These are phyloP conservation scores for Bombardia bombarda DNA, from an alignment of 495 filamentous ascomycete species.

Conservation along the genomic window DNA sequence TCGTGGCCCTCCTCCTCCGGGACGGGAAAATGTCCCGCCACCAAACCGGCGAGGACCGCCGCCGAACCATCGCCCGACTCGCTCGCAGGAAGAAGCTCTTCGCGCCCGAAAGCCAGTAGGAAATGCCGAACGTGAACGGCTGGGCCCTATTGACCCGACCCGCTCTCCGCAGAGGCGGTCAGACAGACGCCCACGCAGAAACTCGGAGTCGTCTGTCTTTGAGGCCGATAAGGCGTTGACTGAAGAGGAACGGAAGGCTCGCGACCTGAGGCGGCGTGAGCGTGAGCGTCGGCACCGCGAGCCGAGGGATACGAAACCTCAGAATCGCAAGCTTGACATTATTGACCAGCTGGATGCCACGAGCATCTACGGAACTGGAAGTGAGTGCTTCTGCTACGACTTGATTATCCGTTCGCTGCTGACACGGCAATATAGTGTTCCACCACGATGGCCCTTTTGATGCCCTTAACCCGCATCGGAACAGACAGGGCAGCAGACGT, in stretches of 20 bases:
- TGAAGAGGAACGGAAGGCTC: constrained; percentile 68
- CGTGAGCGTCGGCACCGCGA: constrained; percentile 57
- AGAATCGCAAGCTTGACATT: constrained; percentile 68
- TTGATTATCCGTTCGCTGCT: constrained; percentile 5
- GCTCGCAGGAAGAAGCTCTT: constrained; percentile 54
- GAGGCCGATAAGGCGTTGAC: constrained; percentile 55
- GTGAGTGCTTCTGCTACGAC: constrained; percentile 47
- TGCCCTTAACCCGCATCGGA: constrained; percentile 92
- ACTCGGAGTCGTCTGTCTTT: constrained; percentile 88
- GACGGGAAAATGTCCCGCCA: constrained; percentile 45
- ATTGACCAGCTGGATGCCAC: constrained; percentile 98
- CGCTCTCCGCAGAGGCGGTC: constrained; percentile 29
- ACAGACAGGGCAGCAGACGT: constrained; percentile 70
- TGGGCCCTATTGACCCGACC: constrained; percentile 23
- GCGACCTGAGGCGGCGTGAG: constrained; percentile 65
- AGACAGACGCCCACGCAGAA: constrained; percentile 63
- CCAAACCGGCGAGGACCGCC: constrained; percentile 31
- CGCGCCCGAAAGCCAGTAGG: constrained; percentile 35
- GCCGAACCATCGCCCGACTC: constrained; percentile 48
- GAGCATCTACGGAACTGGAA: constrained; percentile 89
- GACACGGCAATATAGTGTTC: constrained; percentile 56
- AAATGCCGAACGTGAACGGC: constrained; percentile 21
- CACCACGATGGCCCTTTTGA: constrained; percentile 99
- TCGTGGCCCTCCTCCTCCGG: constrained; percentile 29
- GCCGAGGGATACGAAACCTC: constrained; percentile 48